These are phyloP conservation scores for Prunus yedoensis DNA, from an alignment of 331 rosid genomes.

Conservation along the genomic window DNA sequence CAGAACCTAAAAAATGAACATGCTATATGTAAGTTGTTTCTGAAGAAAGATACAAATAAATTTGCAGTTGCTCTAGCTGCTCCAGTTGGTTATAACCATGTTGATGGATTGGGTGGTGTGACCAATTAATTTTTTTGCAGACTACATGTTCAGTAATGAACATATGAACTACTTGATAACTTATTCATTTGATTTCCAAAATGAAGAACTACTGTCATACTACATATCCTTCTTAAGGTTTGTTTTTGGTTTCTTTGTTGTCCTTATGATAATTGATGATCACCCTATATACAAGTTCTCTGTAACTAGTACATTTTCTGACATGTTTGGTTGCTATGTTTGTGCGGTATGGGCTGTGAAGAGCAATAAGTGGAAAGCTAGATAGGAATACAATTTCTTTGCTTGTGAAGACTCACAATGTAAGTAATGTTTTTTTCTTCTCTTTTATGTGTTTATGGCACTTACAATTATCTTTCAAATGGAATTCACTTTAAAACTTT, in stretches of 20 bases:
- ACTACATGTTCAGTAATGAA: conserved; percentile 80
- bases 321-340: conserved; percentile 21
- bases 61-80: conserved; percentile 21
- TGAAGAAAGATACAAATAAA: conserved; percentile 24
- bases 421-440: conserved; percentile 28
- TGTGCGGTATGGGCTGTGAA: conserved; percentile 39
- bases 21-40: conserved; percentile 71
- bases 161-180: conserved; percentile 72
- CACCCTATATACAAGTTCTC: neutral
- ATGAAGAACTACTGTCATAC: conserved; percentile 77
- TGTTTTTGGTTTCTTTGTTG: conserved; percentile 29
- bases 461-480: neutral
- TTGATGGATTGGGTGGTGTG: conserved; percentile 21
- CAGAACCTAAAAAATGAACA: conserved; percentile 81
- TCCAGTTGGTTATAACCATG: conserved; percentile 16
- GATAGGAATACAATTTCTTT: conserved; percentile 78
- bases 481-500: neutral
- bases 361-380: conserved; percentile 93
- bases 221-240: conserved; percentile 93
- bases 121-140: conserved; percentile 44
- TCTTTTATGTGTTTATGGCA: neutral
- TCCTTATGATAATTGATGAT: conserved; percentile 23
- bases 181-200: conserved; percentile 67
- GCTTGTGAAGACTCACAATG: conserved; percentile 71
- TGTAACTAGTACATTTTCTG: conserved; percentile 11